Conservation (phyloP, 805 yeast genomes). For the Candida lessepsii region DNA sequence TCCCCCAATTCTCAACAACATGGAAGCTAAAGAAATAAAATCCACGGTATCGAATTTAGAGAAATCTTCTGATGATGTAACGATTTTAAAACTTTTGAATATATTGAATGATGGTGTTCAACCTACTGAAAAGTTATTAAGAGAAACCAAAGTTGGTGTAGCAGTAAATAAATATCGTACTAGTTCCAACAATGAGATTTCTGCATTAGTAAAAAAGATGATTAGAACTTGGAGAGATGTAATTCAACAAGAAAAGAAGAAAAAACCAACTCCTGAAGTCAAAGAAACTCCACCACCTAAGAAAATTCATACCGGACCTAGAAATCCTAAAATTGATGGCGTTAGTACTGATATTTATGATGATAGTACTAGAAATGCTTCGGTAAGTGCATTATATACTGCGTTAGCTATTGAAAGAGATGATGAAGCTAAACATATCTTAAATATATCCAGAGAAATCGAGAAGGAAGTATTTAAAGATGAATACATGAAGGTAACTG, state of each 20-base stretch:
- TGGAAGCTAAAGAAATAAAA: conserved; percentile 75
- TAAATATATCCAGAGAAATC: conserved; percentile 64
- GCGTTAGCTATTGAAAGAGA: conserved; percentile 82
- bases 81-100: conserved; percentile 64
- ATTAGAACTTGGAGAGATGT: conserved; percentile 89
- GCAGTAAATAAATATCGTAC: conserved; percentile 87
- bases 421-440: conserved; percentile 54
- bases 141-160: conserved; percentile 97
- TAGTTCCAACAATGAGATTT: conserved; percentile 63
- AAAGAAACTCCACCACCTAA: conserved; percentile 21
- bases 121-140: conserved; percentile 81
- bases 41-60: conserved; percentile 71
- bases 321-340: conserved; percentile 82
- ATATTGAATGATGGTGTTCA: conserved; percentile 66
- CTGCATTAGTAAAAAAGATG: conserved; percentile 72
- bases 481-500: conserved; percentile 56
- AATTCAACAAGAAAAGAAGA: conserved; percentile 63
- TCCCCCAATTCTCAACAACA: conserved; percentile 18
- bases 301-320: conserved; percentile 50
- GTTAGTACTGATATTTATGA: conserved; percentile 67
- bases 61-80: conserved; percentile 59
- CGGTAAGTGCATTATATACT: conserved; percentile 79
- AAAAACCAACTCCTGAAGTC: conserved; percentile 23
- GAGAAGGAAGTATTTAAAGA: conserved; percentile 68
- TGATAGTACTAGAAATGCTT: conserved; percentile 79